Conservation (phyloP, 805 yeast genomes). For the Cyberlindnera galapagoensis region DNA sequence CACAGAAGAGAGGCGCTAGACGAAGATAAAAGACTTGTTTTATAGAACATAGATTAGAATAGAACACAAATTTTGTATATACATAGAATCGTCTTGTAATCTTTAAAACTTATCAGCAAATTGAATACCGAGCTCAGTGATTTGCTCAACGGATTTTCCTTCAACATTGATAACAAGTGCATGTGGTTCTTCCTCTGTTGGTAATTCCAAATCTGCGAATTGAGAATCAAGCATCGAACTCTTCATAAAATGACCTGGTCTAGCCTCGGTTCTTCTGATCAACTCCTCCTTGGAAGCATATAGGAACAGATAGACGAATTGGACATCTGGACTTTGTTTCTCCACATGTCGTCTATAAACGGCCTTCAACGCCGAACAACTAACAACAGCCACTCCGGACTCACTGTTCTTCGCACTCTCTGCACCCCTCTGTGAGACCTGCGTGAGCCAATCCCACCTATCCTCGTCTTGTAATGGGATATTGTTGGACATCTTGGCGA, state of each 20-base stretch:
- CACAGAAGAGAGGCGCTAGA: not conserved
- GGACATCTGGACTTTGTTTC: slow-evolving; percentile 25
- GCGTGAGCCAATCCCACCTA: slow-evolving; percentile 82
- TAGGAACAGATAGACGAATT: slow-evolving; percentile 59
- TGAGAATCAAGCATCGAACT: slow-evolving; percentile 78
- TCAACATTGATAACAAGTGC: slow-evolving; percentile 27
- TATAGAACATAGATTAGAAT: slow-evolving; percentile 1
- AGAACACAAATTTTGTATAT: not conserved
- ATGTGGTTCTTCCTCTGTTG: slow-evolving; percentile 33
- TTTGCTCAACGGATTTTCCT: slow-evolving; percentile 17
- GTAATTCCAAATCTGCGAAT: slow-evolving; percentile 67
- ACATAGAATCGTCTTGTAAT: not conserved
- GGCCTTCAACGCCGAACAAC: slow-evolving; percentile 82
- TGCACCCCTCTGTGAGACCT: slow-evolving; percentile 38
- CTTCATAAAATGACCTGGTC: slow-evolving; percentile 85
- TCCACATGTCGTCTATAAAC: slow-evolving; percentile 62
- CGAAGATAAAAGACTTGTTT: not conserved
- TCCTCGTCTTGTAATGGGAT: slow-evolving; percentile 84
- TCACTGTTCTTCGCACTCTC: slow-evolving; percentile 28
- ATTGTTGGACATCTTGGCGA: slow-evolving; percentile 78
- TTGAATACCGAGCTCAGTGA: slow-evolving; percentile 6
- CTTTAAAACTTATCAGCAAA: slow-evolving; percentile 5
- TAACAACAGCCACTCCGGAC: slow-evolving; percentile 39
- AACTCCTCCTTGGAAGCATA: slow-evolving; percentile 59
- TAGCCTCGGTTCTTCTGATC: slow-evolving; percentile 47